Base-by-base conservation (phyloP, 805 yeast genomes). In the Pichia phayaonensis region DNA sequence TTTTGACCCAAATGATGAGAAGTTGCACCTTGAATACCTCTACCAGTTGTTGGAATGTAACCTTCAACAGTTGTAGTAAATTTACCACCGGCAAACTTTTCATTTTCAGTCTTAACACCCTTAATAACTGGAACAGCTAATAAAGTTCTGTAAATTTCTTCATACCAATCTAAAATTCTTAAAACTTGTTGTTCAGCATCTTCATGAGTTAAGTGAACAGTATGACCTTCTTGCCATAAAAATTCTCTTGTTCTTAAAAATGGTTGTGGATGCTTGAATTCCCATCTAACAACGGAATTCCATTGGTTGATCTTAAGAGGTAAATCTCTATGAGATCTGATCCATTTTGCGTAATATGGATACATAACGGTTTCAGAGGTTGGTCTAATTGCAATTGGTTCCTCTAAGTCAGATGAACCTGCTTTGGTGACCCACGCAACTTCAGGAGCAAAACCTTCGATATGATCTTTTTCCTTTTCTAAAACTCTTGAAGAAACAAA, bases 271-370 rank as follows among this genome's bases (percentile, higher is more conserved):
- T 94, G 98, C 77, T 94, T 94, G 75, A 94, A 94, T 74, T 94
- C 99, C 99, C 99, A 94, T 77, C 99, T 86, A 46, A 94, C 99
- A 43, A 94, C 99, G 20, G 97, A 90, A 75, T 95, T 95, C 99
- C 99, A 94, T 74, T 94, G 99, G 76, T 94, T 94, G 65, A 94
- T 79, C 64, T 86, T 87, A 72, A 94, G 77, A 55, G 99, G 99
- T 67, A 95, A 79, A 70, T 94, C 99, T 72, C 99, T 86, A 75
- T 94, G 95, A 29, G 98, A 90, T 72, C 97, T 86, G 65, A 94
- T 85, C 99, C 99, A 94, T 72, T 94, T 94, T 61, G 98, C 88
- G 68, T 92, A 94, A 82, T 94, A 95, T 54, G 99, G 99, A 70
- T 94, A 94, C 99, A 94, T 94, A 67, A 94, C 99, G 48, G 99